Evolutionary conservation across 805 yeast species (phyloP), one percentile per base, ranked within the genome.

Genomic region (Maudiozyma saulgeensis): DNA sequence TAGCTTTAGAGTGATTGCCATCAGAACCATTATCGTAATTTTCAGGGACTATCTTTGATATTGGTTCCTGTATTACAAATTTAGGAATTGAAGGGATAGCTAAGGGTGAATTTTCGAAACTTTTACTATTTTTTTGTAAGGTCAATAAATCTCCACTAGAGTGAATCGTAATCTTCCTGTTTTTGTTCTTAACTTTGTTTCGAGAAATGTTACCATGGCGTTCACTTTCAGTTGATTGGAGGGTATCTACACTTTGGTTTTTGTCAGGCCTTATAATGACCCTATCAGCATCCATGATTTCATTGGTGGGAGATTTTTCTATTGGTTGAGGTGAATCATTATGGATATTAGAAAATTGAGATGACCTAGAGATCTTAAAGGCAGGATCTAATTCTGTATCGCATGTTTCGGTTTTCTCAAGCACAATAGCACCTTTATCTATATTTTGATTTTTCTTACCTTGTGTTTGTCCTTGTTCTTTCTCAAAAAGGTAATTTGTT

Each of bases 131-230:
- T n/a, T 23, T 39, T 13, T 40, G n/a, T 12, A 48, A 37, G 12
- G 18, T 41, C 9, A 44, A 35, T 15, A 64, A 49, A 46, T 63
- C 68, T 28, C 60, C 60, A 49, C 61, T 58, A 0, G 65, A 61
- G 44, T 57, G 67, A 3, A 64, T 62, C 43, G 61, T 56, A 8
- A 59, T 62, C 35, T 57, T 60, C 46, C 68, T 55, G 43, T 60
- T 62, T 40, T 51, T 56, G 23, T 47, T 51, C 42, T 62, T 63
- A 16, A 47, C 53, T 43, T 48, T 43, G n/a, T 23, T 41, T 41
- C 32, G 21, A 7, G 43, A 23, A 16, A 16, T 19, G 12, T 41
- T 43, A 21, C 31, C 31, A 26, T 32, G 16, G 4, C 42, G 16
- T 18, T 19, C 26, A 19, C 25, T 18, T n/a, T 39, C 42, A 6